phyloP scores from a whole-genome alignment of 1,284 basidiomycete genomes.

The Xanthoconium separans region DNA sequence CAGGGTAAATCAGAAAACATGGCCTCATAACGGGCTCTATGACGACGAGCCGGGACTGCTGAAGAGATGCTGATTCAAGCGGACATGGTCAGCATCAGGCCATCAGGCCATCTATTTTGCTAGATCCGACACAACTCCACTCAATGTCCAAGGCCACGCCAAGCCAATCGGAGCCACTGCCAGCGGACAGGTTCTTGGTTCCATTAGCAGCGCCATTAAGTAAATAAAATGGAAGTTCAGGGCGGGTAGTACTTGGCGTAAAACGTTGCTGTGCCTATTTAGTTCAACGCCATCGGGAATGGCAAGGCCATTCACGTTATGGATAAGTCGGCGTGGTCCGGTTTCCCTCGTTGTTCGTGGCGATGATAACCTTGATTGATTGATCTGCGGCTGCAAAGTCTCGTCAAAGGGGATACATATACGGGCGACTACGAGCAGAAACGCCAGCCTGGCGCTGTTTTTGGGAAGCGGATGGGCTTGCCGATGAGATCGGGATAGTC shows the following conservation, averaged over 20 bases:
- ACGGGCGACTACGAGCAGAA: not conserved
- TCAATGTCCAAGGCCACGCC: not conserved
- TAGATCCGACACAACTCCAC: slow-evolving; percentile 5
- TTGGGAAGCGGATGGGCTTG: not conserved
- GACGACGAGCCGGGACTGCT: not conserved
- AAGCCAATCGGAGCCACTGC: slow-evolving; percentile 3
- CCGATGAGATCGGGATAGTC: not conserved
- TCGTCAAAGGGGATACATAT: not conserved
- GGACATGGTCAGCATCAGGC: too few relatives aligned
- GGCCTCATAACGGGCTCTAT: slow-evolving; percentile 1
- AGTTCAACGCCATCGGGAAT: not conserved
- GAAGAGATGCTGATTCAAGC: not conserved
- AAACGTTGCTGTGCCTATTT: slow-evolving; percentile 13
- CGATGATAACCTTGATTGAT: slow-evolving; percentile 10
- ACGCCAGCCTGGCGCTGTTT: not conserved
- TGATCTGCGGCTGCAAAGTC: slow-evolving; percentile 1
- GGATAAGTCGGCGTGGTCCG: slow-evolving; percentile 28
- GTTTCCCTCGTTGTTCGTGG: slow-evolving; percentile 19
- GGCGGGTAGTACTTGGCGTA: slow-evolving; percentile 1
- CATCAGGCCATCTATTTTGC: not conserved
- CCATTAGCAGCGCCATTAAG: slow-evolving; percentile 2
- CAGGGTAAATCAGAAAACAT: slow-evolving; percentile 5
- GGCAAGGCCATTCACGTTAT: slow-evolving; percentile 17
- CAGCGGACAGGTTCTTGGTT: slow-evolving; percentile 2
- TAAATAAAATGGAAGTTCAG: slow-evolving; percentile 17